Conservation (phyloP, 306 rosid genomes). For the Prunus persica region Prunus_persica_NCBIv2 NC_034010.1:295501-296000, state of each 20-base stretch:
- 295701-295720: slow-evolving; percentile 68
- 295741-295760: slow-evolving; percentile 58
- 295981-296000: slow-evolving; percentile 55
- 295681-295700: slow-evolving; percentile 51
- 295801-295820: slow-evolving; percentile 36
- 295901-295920: slow-evolving; percentile 53
- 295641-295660: slow-evolving; percentile 49
- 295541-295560: slow-evolving; percentile 17
- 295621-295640: slow-evolving; percentile 52
- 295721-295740: slow-evolving; percentile 74
- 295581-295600: slow-evolving; percentile 61
- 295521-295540: slow-evolving; percentile 29
- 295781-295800: slow-evolving; percentile 56
- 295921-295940: slow-evolving; percentile 43
- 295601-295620: slow-evolving; percentile 60
- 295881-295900: slow-evolving; percentile 45
- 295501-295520: slow-evolving; percentile 55
- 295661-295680: slow-evolving; percentile 70
- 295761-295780: slow-evolving; percentile 69
- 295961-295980: slow-evolving; percentile 48
- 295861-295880: slow-evolving; percentile 61
- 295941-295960: slow-evolving; percentile 48
- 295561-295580: slow-evolving; percentile 72
- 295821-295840: slow-evolving; percentile 46
- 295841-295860: slow-evolving; percentile 56